Conservation (phyloP, 164 flowering plant genomes). For the Chloranthus sessilifolius region DNA sequence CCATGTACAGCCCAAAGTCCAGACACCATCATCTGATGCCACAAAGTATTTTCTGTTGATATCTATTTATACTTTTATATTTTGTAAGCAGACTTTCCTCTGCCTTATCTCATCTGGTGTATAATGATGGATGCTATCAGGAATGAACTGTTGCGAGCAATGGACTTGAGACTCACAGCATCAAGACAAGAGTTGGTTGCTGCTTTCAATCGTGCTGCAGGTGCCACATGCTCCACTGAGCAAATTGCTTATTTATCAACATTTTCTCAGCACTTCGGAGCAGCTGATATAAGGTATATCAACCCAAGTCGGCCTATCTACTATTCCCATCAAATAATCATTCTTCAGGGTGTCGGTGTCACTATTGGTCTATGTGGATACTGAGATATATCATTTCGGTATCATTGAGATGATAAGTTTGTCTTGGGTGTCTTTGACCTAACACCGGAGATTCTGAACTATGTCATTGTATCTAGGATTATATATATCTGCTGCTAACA, state of each 20-base stretch:
- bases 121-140: slow-evolving; percentile 29
- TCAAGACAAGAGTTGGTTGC: slow-evolving; percentile 44
- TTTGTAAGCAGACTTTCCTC: slow-evolving; percentile 1
- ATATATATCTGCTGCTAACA: too few species aligned
- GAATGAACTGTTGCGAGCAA: slow-evolving; percentile 79
- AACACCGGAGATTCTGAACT: too few species aligned
- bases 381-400: too few species aligned
- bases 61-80: background rate
- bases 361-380: too few species aligned
- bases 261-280: slow-evolving; percentile 58
- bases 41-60: slow-evolving; percentile 40
- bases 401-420: too few species aligned
- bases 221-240: slow-evolving; percentile 32
- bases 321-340: too few species aligned
- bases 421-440: too few species aligned
- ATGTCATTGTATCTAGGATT: too few species aligned
- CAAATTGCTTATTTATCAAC: slow-evolving; percentile 42
- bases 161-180: slow-evolving; percentile 65
- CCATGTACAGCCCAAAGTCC: slow-evolving; percentile 36
- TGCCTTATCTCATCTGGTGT: slow-evolving; percentile 6
- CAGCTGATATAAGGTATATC: slow-evolving; percentile 46
- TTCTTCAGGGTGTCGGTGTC: too few species aligned
- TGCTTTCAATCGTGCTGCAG: slow-evolving; percentile 49
- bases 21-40: slow-evolving; percentile 40
- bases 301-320: too few species aligned